These are phyloP conservation scores for Mediolabrus comicus DNA, from an alignment of 108 stramenopile species.

Conservation along the genomic window DNA sequence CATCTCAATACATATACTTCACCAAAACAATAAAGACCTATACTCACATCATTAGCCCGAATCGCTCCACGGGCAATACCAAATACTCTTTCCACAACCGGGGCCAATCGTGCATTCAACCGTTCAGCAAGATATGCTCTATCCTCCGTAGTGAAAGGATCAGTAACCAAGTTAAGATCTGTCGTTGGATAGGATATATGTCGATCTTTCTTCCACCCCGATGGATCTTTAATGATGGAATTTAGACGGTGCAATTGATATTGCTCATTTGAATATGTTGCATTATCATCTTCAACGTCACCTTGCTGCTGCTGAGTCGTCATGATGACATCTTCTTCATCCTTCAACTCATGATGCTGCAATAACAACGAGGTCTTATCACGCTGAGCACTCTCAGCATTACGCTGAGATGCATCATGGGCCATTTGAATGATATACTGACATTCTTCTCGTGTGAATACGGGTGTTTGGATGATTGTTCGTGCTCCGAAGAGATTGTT, in stretches of 20 bases:
- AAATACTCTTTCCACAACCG: constrained; percentile 49
- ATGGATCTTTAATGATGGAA: constrained; percentile 26
- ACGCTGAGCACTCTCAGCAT: constrained; percentile 21
- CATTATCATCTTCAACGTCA: neutral
- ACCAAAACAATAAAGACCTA: neutral
- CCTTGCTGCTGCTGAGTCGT: neutral
- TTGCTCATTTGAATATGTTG: neutral
- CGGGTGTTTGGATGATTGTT: constrained; percentile 44
- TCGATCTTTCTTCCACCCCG: constrained; percentile 62
- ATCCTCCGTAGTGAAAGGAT: constrained; percentile 57
- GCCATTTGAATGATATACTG: constrained; percentile 53
- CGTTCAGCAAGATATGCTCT: constrained; percentile 35
- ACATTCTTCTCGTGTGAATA: constrained; percentile 65
- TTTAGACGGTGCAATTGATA: neutral
- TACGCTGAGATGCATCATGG: constrained; percentile 40
- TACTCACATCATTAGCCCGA: constrained; percentile 55
- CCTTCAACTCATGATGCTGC: neutral
- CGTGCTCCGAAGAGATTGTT: constrained; percentile 58
- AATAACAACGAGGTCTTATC: constrained; percentile 1
- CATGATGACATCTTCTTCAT: neutral
- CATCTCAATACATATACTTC: no score
- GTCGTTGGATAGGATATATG: constrained; percentile 65
- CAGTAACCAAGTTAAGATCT: constrained; percentile 66
- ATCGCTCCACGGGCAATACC: constrained; percentile 46
- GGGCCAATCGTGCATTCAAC: constrained; percentile 62